phyloP scores from a whole-genome alignment of 2,329 filamentous ascomycete species.

The Hymenotorrendiella dingleyae region DNA sequence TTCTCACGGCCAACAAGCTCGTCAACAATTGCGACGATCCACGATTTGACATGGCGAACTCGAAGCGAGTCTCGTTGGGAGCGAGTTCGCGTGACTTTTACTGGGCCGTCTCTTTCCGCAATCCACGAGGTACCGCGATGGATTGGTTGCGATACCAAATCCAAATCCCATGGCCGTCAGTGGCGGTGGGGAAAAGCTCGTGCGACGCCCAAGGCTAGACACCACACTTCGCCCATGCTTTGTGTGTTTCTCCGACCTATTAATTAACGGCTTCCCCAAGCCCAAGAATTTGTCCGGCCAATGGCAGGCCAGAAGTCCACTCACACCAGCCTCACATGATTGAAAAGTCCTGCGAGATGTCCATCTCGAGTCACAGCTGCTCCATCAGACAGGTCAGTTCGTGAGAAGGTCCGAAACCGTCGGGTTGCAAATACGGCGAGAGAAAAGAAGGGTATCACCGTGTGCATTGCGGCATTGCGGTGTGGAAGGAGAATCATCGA shows the following conservation, averaged over 20 bases:
- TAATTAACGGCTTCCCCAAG: constrained; percentile 14
- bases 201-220: too few relatives aligned
- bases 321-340: constrained; percentile 30
- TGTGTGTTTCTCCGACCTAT: constrained; percentile 7
- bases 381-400: constrained; percentile 13
- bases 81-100: constrained; percentile 4
- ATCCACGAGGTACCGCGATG: constrained; percentile 17
- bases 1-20: constrained; percentile 3
- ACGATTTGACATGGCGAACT: constrained; percentile 1
- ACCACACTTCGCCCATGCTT: neutral
- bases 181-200: too few relatives aligned
- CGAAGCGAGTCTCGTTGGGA: too few relatives aligned
- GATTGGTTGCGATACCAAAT: too few relatives aligned
- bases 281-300: constrained; percentile 14
- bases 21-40: neutral
- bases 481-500: too few relatives aligned
- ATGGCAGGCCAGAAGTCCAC: constrained; percentile 16
- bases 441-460: constrained; percentile 5
- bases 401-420: constrained; percentile 17
- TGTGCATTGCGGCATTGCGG: neutral
- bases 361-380: constrained; percentile 10
- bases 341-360: constrained; percentile 26
- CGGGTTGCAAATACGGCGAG: constrained; percentile 9
- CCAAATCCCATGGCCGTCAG: too few relatives aligned
- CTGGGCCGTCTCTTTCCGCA: constrained; percentile 12